Base-by-base conservation (phyloP, 2,329 filamentous ascomycete species). In the Aspergillus sp. region DNA sequence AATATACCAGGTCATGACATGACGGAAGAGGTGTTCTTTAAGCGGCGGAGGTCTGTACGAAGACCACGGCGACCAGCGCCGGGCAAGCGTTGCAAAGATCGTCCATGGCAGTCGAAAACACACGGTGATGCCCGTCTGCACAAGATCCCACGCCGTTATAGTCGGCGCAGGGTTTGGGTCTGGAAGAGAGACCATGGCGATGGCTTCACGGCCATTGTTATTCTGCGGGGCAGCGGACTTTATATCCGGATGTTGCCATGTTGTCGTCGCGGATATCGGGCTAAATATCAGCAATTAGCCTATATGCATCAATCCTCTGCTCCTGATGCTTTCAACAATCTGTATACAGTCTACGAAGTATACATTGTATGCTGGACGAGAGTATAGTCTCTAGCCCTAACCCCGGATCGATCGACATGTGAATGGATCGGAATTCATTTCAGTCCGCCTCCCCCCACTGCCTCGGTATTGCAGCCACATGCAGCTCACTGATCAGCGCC, bases 1-100 rank as follows among this genome's bases (percentile, higher is more conserved):
- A 5, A 4, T 35, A 46, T 46, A 33, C 55, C 55, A 58, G 38
- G 55, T 58, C 55, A 58, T 58, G 14, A 56, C 50, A 56, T 58
- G 55, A 14, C 55, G 55, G 13, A 56, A 58, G 20, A 58, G 26
- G 26, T 58, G 55, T 42, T 58, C 55, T 26, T 48, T 43, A 9
- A 58, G 20, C 8, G 55, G 48, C 16, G 55, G 55, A 7, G 53
- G 53, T 32, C 53, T 51, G 44, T 58, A 58, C 11, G 26, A 30
- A 16, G 44, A 53, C 50, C 50, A 56, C 2, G 53, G 50, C 48
- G 45, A 51, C 50, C 50, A 58, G 19, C 50, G 55, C 11, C 55
- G 50, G 36, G 50, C 10, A 11, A 58, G 49, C 16, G 55, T 58
- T 2, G 55, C 49, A 14, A 54, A n/a, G n/a, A 53, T 35, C 9